phyloP scores from a whole-genome alignment of 257 asterid genomes.

The Rauvolfia tetraphylla region DNA sequence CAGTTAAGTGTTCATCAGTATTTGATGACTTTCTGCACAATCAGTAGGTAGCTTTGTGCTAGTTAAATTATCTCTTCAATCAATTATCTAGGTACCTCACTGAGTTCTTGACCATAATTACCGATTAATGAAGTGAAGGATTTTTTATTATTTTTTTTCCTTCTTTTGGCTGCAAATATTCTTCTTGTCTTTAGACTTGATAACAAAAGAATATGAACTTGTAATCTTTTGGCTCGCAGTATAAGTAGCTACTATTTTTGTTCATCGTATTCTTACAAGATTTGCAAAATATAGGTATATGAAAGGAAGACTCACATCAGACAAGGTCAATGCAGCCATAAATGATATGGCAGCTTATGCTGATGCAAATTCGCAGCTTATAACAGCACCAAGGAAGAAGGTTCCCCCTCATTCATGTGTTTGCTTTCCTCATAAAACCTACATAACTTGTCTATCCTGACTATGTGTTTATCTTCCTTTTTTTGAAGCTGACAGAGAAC shows the following conservation, averaged over 20 bases:
- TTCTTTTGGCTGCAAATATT: not conserved
- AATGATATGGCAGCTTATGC: slow-evolving; percentile 82
- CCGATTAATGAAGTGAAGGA: not conserved
- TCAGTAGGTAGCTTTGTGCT: not conserved
- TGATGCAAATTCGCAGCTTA: slow-evolving; percentile 83
- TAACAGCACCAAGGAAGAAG: slow-evolving; percentile 80
- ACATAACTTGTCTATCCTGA: slow-evolving; percentile 18
- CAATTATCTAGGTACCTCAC: not conserved
- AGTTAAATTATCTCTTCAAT: not conserved
- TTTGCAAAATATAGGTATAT: slow-evolving; percentile 61
- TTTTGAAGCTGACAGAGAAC: slow-evolving; percentile 72
- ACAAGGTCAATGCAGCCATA: slow-evolving; percentile 87
- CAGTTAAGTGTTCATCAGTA: slow-evolving; percentile 43
- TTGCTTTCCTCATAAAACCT: not conserved
- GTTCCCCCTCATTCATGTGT: slow-evolving; percentile 24
- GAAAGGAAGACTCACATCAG: slow-evolving; percentile 91
- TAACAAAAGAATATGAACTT: not conserved
- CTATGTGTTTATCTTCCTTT: slow-evolving; percentile 21
- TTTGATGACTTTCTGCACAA: slow-evolving; percentile 3
- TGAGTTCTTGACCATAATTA: not conserved
- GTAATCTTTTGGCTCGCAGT: not conserved
- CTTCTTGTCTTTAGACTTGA: not conserved
- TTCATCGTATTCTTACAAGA: slow-evolving; percentile 10
- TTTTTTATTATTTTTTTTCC: not conserved
- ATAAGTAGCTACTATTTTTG: not conserved